phyloP scores from a whole-genome alignment of 345 rosid genomes.

The Corchorus capsularis region DNA sequence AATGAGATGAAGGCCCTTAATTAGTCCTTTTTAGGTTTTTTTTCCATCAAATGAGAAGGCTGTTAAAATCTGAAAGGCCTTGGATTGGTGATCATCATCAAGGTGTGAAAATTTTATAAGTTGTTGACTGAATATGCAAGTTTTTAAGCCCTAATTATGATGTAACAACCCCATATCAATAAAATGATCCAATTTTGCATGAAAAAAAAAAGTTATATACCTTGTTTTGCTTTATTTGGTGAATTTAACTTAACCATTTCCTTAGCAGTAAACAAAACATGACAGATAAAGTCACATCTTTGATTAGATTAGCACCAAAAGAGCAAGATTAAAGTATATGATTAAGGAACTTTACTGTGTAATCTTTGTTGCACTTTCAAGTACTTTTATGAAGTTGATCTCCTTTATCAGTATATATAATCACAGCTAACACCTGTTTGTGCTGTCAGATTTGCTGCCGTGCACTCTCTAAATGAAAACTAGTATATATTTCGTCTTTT shows the following conservation, averaged over 20 bases:
- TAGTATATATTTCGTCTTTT: background rate
- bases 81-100: conserved; percentile 18
- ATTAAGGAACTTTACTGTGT: conserved; percentile 1
- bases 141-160: conserved; percentile 11
- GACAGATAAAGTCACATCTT: background rate
- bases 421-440: background rate
- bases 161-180: background rate
- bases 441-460: conserved; percentile 15
- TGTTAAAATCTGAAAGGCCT: conserved; percentile 28
- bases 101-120: conserved; percentile 18
- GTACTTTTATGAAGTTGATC: background rate
- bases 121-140: background rate
- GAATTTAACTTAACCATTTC: background rate
- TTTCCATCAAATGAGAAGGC: conserved; percentile 30
- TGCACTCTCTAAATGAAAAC: background rate
- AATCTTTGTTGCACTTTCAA: background rate
- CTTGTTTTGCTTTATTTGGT: background rate
- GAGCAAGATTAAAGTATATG: background rate
- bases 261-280: too few relatives aligned
- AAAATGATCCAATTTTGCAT: conserved; percentile 26
- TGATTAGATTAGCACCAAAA: conserved; percentile 11
- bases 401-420: background rate
- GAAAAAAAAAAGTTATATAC: background rate
- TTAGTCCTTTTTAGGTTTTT: background rate
- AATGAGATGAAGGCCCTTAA: background rate